Percentiles rank a stretch among this genome's conserved stretches.
Evolutionary conservation across 2,329 filamentous ascomycete species (phyloP).

Genomic region (Ascochyta pisi): DNA sequence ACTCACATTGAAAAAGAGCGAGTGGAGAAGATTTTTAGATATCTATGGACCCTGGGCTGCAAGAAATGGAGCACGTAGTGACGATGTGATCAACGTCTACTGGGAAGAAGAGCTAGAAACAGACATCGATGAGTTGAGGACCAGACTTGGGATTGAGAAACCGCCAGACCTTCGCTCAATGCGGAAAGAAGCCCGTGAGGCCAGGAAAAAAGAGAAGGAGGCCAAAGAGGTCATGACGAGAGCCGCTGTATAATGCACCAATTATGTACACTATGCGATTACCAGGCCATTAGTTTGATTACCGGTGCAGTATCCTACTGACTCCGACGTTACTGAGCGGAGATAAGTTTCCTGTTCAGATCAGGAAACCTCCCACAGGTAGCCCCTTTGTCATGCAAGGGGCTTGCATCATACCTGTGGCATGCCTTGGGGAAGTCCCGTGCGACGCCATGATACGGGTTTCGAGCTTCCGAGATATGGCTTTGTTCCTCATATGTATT

Average conservation of each 20-base stretch:
- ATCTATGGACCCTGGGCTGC: constrained; percentile 92
- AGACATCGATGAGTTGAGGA: constrained; percentile 77
- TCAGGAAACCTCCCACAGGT: too few species aligned
- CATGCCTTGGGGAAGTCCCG: not conserved
- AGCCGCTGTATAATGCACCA: constrained; percentile 21
- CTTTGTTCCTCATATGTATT: not conserved
- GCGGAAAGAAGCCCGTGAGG: constrained; percentile 71
- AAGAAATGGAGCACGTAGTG: constrained; percentile 75
- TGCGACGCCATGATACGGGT: not conserved
- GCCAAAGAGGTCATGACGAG: constrained; percentile 41
- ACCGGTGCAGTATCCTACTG: too few species aligned
- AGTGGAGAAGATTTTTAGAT: constrained; percentile 71
- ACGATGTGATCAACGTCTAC: constrained; percentile 92
- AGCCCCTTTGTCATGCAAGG: too few species aligned
- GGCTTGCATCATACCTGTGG: too few species aligned
- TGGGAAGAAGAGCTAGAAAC: constrained; percentile 95
- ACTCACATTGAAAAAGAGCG: constrained; percentile 67
- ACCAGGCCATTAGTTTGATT: too few species aligned
- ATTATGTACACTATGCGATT: constrained; percentile 19
- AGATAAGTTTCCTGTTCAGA: too few species aligned
- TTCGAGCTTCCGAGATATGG: not conserved
- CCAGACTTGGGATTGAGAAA: constrained; percentile 80
- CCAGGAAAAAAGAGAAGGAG: constrained; percentile 70
- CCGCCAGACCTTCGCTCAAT: constrained; percentile 86
- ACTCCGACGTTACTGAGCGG: too few species aligned